Evolutionary conservation across 1,139 yeast species (phyloP), one percentile per base, ranked within the genome.

Genomic region (Geotrichum cucujoidarum): DNA sequence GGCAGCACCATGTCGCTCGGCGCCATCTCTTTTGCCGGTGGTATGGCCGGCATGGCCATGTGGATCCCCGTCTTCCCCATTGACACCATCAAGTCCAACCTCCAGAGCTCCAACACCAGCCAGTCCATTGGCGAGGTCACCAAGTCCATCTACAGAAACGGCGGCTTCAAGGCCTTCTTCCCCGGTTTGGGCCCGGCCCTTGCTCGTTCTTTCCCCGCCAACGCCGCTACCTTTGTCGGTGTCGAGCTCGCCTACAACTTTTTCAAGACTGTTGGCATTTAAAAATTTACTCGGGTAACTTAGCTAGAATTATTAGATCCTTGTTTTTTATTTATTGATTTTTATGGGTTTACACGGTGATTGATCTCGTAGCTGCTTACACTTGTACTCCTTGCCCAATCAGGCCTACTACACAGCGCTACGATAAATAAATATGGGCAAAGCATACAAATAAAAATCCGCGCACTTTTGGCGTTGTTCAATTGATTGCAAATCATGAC

Each of bases 111-210:
- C 22, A 74, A 77, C 45, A 68, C 72, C 34, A 76, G 71, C 47
- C 73, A 78, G 35, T 76, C 87, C 16, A 81, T 89, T 64, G 68
- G 72, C 7, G 78, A 78, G 55, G 88, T 89, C 43, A 79, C 95
- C 10, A 72, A 71, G 53, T 65, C 76, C 58, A 74, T 90, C 60
- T 77, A 78, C 63, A 64, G 74, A 25, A 76, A 78, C 54, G 94
- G 92, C 37, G 97, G 97, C 24, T 57, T 89, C 57, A 84, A 81
- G 65, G 96, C 95, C 0, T 92, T 92, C 72, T 92, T 89, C 88
- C 97, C 97, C 1, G 97, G 97, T 52, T 76, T 92, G 29, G 97
- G 96, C 0, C 97, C 98, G 11, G 97, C 97, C 1, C 73, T 92
- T 61, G 80, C 89, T 38, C 79, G 98, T 66, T 83, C 95, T 24